Base-by-base conservation (phyloP, 495 filamentous ascomycete genomes). In the Penicillium antarcticum region DNA sequence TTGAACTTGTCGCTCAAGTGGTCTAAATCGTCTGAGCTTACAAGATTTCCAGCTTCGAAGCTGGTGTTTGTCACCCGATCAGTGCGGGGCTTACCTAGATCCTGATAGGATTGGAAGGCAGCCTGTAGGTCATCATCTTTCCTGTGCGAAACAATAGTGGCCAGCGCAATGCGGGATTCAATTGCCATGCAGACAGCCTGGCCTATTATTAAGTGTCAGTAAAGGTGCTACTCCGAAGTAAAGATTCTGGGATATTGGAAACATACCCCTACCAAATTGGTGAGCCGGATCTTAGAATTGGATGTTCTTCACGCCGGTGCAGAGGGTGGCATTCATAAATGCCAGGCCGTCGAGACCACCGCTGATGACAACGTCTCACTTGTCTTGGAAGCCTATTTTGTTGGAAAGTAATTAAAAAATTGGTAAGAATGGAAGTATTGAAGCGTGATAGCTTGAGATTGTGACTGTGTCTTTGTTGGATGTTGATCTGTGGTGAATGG, bases 341-440 rank as follows among this genome's bases (percentile, higher is more conserved):
- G 65, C 55, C 53, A 83, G 67, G 38, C 81, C 81, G 1, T 78
- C 77, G 16, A 85, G 77, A 26, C 81, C 81, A n/a, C 71, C 80
- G 46, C 81, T 80, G 32, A 84, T 61, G 46, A 85, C 77, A 52
- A 77, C 81, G 39, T 82, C 48, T 33, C 58, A 55, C n/a, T 64
- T 63, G 43, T 68, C 34, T 51, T 61, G 51, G 44, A 68, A 68
- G 9, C 65, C 65, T 62, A 68, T 67, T 31, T 16, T 60, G 47
- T 5, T 23, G 21, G 21, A 23, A 5, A 23, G 21, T 3, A 23
- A 5, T 3, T 23, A 23, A 23, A 3, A 5, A 23, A 23, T 23
- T 23, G 21, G 21, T 5, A 23, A 5, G 5, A 5, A 5, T 23
- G 5, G 21, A 23, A 23, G 21, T 23, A 23, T 23, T 23, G 21